Evolutionary conservation across 2,329 filamentous ascomycete species (phyloP), one percentile per base, ranked within the genome.

Genomic region (Chaetomium strumarium): DNA sequence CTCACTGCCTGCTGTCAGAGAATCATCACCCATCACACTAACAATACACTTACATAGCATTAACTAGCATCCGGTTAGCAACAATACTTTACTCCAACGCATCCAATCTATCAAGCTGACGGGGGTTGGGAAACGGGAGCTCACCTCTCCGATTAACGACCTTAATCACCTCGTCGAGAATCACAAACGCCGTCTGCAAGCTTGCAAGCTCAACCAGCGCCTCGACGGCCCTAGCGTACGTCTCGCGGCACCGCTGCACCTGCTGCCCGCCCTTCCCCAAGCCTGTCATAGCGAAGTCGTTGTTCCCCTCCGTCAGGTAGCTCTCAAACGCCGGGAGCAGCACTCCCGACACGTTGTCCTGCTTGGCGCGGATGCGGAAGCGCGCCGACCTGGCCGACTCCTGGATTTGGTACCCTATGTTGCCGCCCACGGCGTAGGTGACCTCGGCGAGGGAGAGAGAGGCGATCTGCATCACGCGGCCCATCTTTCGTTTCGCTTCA

Each of bases 401-500:
- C 68, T 96, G 91, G 61, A 99, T 89, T 74, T 99, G 93, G 73
- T 96, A 99, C 57, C 87, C 88, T 64, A 99, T 95, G 66, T 95
- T 88, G 64, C 92, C 90, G 58, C 93, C 93, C 29, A 96, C 90
- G 24, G 93, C 93, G 66, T 99, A 99, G 45, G 90, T 95, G 52
- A 99, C 93, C 74, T 97, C 93, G 55, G 93, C 93, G 16, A 99
- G 80, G 40, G 92, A 97, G 74, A 99, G 97, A 42, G 93, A 91
- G 38, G 93, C 93, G 66, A 99, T 95, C 71, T 97, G 92, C 93
- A 99, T 99, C 36, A 99, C 93, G 33, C 92, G 83, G 53, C 93
- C 93, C 92, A 99, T 99, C 77, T 99, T 99, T 64, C 91, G 88
- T 74, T 99, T 99, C 39, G 93, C 93, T 71, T 99, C 93, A 75